Evolutionary conservation across 305 asterid genomes (phyloP).

Genomic region (Fraxinus dipetala): DNA sequence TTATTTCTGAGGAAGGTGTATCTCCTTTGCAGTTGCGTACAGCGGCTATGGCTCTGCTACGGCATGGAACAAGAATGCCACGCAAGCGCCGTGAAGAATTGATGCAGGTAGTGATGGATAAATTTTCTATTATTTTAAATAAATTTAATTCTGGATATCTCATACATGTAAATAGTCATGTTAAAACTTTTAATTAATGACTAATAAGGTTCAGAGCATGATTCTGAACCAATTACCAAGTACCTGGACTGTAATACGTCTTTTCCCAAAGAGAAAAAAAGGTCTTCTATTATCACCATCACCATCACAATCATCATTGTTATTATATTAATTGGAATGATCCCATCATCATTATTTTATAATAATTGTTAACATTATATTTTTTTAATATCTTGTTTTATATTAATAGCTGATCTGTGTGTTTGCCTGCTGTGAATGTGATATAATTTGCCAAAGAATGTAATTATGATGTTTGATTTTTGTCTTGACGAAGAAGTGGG

Average conservation of each 20-base stretch:
- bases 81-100: conserved; percentile 76
- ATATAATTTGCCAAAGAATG: neutral
- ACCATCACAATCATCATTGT: neutral
- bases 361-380: neutral
- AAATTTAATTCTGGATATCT: neutral
- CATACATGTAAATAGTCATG: neutral
- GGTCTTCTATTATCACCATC: neutral
- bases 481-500: neutral
- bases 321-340: neutral
- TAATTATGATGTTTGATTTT: neutral
- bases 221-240: neutral
- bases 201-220: neutral
- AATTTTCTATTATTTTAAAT: neutral
- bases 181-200: neutral
- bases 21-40: conserved; percentile 88
- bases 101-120: conserved; percentile 48
- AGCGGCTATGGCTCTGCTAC: conserved; percentile 92
- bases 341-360: neutral
- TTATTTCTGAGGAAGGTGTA: conserved; percentile 58
- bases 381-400: neutral
- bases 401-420: neutral
- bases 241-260: neutral
- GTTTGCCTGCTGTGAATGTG: neutral
- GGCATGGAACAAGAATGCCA: conserved; percentile 90
- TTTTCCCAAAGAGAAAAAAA: neutral